Base-by-base conservation (phyloP, 2,329 filamentous ascomycete species). In the Aureobasidium uvarum region DNA sequence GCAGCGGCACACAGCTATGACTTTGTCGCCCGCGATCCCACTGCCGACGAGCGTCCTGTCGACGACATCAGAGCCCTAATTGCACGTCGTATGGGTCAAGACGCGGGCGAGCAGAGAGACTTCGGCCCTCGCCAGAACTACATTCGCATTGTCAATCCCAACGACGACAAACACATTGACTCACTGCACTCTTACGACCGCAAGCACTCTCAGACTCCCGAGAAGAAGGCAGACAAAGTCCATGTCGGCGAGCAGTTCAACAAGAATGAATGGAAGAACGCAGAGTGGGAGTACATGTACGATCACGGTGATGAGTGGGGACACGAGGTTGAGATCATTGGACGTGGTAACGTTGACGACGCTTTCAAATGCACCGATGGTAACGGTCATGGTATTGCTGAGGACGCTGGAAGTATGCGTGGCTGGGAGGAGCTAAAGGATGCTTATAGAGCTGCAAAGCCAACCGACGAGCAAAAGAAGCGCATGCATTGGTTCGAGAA, bases 351-450 rank as follows among this genome's bases (percentile, higher is more conserved):
- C 62, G 18, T 63, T 25, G 48, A 63, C n/a, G 31, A 50, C 11
- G 45, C 59, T 8, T 71, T 75, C 45, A 28, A 66, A 2, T 74
- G 73, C 62, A 36, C 72, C 1, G 71, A 72, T 8, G 74, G 72
- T 0, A 63, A 71, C 33, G 74, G 73, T 2, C 73, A 77, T 66
- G 54, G 58, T 10, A 69, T 72, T 31, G 72, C 74, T 20, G 76
- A 78, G 67, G 74, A 76, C 62, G 70, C 69, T 13, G 74, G 74
- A 11, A 64, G 71, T 5, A 18, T 33, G 2, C 14, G 4, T 16
- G 74, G 73, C 11, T 77, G 76, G 74, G 59, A 71, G 36, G 67
- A 69, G 41, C 54, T 77, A 16, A 71, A 72, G 60, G 69, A 69
- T 14, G 75, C 74, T 3, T 78, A 76, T 66, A 67, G 68, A 18